Evolutionary conservation across 441 rosid species (phyloP), one percentile per base, ranked within the genome.

Genomic region (Aleurites moluccanus): DNA sequence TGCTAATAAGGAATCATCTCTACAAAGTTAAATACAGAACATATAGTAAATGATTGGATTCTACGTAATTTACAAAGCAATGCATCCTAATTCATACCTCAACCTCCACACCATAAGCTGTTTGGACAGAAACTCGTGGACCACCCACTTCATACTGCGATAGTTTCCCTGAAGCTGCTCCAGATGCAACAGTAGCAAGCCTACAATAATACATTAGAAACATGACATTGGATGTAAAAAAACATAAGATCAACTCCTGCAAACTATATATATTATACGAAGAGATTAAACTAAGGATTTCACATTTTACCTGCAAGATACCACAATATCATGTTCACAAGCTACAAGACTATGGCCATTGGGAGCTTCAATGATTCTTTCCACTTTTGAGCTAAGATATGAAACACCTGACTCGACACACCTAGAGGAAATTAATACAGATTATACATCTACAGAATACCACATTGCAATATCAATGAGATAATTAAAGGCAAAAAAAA

Each of bases 101-200:
- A 83, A 95, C 99, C 82, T 95, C 99, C 73, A 95, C 81, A 25
- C 99, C 99, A 40, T 95, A 93, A 73, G 99, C 98, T 69, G 98
- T 95, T 85, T 95, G 98, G 15, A 95, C 92, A 73, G 88, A 90
- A 76, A 95, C 97, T 78, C 93, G 85, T 16, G 99, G 99, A 40
- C 98, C 99, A 18, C 98, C 98, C 73, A 91, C 95, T 85, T 95
- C 98, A 75, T 93, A 93, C 65, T 85, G 90, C 91, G 93, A 85
- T 33, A 95, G 91, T 86, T 89, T 95, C 75, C 99, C 99, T 16
- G 99, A 93, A 87, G 99, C 98, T 73, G 99, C 99, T 85, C 98
- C 99, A 49, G 98, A 95, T 80, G 99, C 99, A 85, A 95, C 99
- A 61, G 96, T 88, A 56, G 88, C 98, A 81, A 95, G 95, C 90